These are phyloP conservation scores for Aegilops sharonensis DNA, from an alignment of 176 grass and related monocot genomes.

Conservation along the genomic window DNA sequence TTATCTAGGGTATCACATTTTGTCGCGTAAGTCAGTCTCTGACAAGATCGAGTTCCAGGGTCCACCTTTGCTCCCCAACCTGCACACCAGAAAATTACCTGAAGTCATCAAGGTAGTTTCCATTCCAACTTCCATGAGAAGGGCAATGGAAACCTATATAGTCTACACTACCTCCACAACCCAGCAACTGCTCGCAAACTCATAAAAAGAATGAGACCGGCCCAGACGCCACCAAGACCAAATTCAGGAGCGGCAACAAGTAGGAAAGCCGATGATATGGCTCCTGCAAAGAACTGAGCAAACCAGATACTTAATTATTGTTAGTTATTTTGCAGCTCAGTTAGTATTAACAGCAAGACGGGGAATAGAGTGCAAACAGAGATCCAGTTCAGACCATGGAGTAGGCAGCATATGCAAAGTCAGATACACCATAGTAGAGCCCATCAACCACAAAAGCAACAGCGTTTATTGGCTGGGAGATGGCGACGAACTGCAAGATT, in stretches of 20 bases:
- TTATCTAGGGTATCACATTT: neutral
- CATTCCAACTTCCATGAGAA: neutral
- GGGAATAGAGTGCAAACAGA: neutral
- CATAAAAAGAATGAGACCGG: constrained; percentile 85
- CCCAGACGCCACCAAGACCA: constrained; percentile 76
- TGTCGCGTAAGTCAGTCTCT: constrained; percentile 25
- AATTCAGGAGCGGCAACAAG: constrained; percentile 55
- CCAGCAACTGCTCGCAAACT: constrained; percentile 71
- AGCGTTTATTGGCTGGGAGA: constrained; percentile 89
- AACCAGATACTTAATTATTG: neutral
- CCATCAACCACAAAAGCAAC: constrained; percentile 82
- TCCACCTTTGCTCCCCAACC: constrained; percentile 60
- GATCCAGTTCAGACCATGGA: constrained; percentile 56
- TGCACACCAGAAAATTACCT: constrained; percentile 19
- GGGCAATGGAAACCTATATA: neutral
- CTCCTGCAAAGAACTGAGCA: constrained; percentile 56
- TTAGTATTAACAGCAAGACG: neutral
- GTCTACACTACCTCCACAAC: constrained; percentile 58
- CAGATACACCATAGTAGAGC: constrained; percentile 88
- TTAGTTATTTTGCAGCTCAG: constrained; percentile 8
- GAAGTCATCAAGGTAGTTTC: neutral
- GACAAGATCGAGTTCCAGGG: constrained; percentile 54
- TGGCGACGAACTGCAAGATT: constrained; percentile 74
- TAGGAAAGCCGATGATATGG: constrained; percentile 62
- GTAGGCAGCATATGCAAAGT: constrained; percentile 90